Evolutionary conservation across 345 rosid genomes (phyloP).

Genomic region (Melaleuca alternifolia): DNA sequence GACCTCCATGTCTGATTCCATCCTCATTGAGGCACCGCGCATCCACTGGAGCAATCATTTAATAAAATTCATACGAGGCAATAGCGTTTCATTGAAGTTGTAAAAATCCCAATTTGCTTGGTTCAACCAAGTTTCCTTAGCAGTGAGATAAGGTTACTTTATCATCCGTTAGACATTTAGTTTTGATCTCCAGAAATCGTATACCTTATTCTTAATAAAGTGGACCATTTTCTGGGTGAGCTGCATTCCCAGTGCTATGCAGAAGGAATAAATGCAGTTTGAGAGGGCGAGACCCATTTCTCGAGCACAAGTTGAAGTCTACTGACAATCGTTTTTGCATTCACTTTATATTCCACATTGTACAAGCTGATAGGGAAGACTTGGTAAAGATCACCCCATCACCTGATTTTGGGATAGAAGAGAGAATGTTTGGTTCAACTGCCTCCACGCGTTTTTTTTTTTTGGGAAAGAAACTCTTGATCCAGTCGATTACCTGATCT

Average conservation of each 20-base stretch:
- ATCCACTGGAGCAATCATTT: background rate
- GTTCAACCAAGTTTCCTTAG: background rate
- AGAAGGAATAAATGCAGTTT: background rate
- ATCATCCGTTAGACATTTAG: background rate
- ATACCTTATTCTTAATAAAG: background rate
- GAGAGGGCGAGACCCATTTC: background rate
- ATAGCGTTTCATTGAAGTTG: background rate
- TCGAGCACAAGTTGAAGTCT: background rate
- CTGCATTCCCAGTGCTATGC: background rate
- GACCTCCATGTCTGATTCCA: background rate
- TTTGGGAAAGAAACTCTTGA: background rate
- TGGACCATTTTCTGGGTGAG: background rate
- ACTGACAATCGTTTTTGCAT: background rate
- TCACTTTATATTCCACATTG: background rate
- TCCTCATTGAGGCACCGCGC: background rate
- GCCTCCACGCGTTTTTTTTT: background rate
- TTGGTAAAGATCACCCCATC: background rate
- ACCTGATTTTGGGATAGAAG: background rate
- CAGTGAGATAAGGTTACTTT: background rate
- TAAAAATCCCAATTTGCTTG: background rate
- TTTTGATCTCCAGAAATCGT: background rate
- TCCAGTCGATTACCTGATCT: background rate
- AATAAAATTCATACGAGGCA: background rate
- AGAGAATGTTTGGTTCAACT: background rate
- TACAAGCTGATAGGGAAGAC: background rate